Percentiles rank a stretch among this genome's conserved stretches.
These are phyloP conservation scores for Blastocrithidia nonstop DNA, from an alignment of 208 protist genomes.

Conservation along the genomic window DNA sequence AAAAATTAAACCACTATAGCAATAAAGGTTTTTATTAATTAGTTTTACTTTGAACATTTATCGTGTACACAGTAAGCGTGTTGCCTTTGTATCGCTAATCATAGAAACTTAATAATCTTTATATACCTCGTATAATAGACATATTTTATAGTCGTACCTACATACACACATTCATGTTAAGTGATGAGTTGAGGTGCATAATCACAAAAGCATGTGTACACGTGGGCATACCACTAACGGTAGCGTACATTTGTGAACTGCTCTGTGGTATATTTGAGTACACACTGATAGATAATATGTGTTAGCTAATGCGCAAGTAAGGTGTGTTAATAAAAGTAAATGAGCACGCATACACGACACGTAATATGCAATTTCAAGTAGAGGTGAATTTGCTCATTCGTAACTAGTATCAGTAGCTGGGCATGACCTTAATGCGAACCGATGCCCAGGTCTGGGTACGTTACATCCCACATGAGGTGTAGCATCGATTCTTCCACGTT, in stretches of 20 bases:
- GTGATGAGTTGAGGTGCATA: constrained; percentile 34
- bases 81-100: too few species aligned
- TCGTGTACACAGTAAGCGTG: too few species aligned
- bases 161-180: constrained; percentile 31
- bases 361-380: constrained; percentile 15
- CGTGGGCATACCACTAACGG: constrained; percentile 41
- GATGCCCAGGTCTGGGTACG: constrained; percentile 20
- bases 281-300: constrained; percentile 36
- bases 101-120: too few species aligned
- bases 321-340: constrained; percentile 30
- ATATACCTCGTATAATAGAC: too few species aligned
- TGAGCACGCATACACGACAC: constrained; percentile 38
- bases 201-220: constrained; percentile 53
- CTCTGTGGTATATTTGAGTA: constrained; percentile 35
- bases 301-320: constrained; percentile 40
- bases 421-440: constrained; percentile 47
- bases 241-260: constrained; percentile 17
- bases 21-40: too few species aligned
- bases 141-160: constrained; percentile 1
- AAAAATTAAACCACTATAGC: too few species aligned
- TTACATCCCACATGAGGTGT: constrained; percentile 39
- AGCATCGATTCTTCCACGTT: constrained; percentile 78
- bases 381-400: constrained; percentile 44
- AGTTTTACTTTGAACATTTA: too few species aligned
- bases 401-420: constrained; percentile 60